Percentiles rank a stretch among this genome's conserved stretches.
Evolutionary conservation across 306 rosid species (phyloP).

Genomic region (Cyamopsis tetragonoloba): DNA sequence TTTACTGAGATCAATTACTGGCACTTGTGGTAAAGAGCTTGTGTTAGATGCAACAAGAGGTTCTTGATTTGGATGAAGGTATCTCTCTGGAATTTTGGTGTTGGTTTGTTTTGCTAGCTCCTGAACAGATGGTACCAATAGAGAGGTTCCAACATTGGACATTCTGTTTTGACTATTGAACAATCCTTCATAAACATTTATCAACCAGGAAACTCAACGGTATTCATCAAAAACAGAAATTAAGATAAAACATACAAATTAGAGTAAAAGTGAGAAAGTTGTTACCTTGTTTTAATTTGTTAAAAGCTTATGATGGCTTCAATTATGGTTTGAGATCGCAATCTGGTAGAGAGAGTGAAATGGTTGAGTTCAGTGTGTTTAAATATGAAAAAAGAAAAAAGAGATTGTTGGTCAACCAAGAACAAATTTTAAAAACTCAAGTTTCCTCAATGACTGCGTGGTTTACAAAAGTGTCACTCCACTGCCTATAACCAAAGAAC

Average conservation of each 20-base stretch:
- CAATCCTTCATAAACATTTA: too few relatives aligned
- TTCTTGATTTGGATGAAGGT: conserved; percentile 36
- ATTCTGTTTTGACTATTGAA: too few relatives aligned
- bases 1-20: conserved; percentile 38
- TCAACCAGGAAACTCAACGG: too few relatives aligned
- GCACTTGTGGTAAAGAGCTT: conserved; percentile 31
- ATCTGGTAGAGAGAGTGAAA: background rate
- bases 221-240: background rate
- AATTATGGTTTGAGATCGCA: background rate
- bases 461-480: too few relatives aligned
- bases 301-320: background rate
- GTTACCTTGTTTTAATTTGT: background rate
- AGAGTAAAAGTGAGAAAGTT: background rate
- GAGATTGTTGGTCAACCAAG: background rate
- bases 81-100: conserved; percentile 36
- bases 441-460: too few relatives aligned
- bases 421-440: too few relatives aligned
- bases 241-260: background rate
- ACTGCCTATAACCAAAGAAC: too few relatives aligned
- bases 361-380: background rate
- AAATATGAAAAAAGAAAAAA: background rate
- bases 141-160: background rate
- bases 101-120: conserved; percentile 27
- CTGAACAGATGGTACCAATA: conserved; percentile 28
- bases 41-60: conserved; percentile 10